phyloP scores from a whole-genome alignment of 2,329 filamentous ascomycete genomes.

The Xylariaceae sp. region DNA sequence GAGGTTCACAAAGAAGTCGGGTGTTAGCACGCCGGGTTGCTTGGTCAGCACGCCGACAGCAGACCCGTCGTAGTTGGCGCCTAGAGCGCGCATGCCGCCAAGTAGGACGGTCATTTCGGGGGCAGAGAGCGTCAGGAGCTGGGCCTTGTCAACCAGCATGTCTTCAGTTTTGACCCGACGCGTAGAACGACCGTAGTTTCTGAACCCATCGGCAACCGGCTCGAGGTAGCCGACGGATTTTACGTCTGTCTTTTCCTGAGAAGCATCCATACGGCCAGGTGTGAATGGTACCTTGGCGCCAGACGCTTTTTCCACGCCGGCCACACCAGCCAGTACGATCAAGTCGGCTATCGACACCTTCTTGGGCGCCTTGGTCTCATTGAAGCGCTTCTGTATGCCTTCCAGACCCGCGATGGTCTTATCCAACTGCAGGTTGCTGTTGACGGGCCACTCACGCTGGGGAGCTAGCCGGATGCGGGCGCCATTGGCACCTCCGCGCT shows the following conservation, averaged over 20 bases:
- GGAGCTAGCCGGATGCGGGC: conserved; percentile 69
- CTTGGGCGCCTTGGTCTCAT: conserved; percentile 54
- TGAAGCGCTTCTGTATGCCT: conserved; percentile 61
- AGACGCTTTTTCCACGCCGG: conserved; percentile 68
- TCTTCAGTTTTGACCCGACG: conserved; percentile 60
- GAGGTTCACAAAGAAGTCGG: conserved; percentile 78
- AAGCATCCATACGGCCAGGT: conserved; percentile 66
- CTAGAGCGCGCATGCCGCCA: conserved; percentile 65
- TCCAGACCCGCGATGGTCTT: conserved; percentile 59
- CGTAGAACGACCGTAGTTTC: conserved; percentile 65
- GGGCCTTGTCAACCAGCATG: conserved; percentile 64
- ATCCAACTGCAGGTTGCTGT: conserved; percentile 63
- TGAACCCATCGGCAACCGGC: conserved; percentile 69
- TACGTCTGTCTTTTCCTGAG: conserved; percentile 65
- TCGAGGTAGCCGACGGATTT: conserved; percentile 60
- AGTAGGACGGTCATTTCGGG: conserved; percentile 67
- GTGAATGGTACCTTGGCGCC: conserved; percentile 62
- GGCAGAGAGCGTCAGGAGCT: conserved; percentile 63
- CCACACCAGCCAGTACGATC: conserved; percentile 67
- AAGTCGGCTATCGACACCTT: conserved; percentile 73
- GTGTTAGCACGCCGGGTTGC: conserved; percentile 62
- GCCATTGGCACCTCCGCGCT: conserved; percentile 77
- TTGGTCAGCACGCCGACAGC: conserved; percentile 62
- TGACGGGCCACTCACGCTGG: conserved; percentile 66
- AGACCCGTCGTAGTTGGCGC: conserved; percentile 67